A percentile compares a stretch with the other conserved stretches of the same genome.
phyloP scores from a whole-genome alignment of 352 stramenopile genomes.

The Globisporangium middletonii region DNA sequence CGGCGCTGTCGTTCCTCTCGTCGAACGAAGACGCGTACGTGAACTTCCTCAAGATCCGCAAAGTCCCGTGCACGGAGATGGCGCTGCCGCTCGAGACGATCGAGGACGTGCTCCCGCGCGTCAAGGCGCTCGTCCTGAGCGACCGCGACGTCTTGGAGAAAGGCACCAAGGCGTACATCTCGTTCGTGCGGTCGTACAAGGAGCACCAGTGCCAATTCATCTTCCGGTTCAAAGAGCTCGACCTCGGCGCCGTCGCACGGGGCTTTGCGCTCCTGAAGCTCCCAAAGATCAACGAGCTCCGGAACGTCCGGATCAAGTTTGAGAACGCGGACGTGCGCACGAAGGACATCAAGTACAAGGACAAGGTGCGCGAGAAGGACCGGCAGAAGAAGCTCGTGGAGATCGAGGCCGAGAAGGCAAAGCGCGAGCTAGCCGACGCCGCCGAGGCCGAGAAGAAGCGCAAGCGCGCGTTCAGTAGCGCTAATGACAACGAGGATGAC shows the following conservation, averaged over 20 bases:
- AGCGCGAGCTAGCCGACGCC: slow-evolving; percentile 43
- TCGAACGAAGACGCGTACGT: slow-evolving; percentile 96
- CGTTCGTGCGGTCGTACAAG: slow-evolving; percentile 98
- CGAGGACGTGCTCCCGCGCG: slow-evolving; percentile 81
- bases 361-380: slow-evolving; percentile 95
- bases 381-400: slow-evolving; percentile 92
- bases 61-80: slow-evolving; percentile 89
- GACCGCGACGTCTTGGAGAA: slow-evolving; percentile 98
- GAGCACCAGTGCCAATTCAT: slow-evolving; percentile 98
- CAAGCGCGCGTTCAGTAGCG: slow-evolving; percentile 37
- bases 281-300: slow-evolving; percentile 85
- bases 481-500: slow-evolving; percentile 24
- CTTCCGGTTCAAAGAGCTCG: slow-evolving; percentile 97
- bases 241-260: slow-evolving; percentile 90
- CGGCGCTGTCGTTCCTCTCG: slow-evolving; percentile 94
- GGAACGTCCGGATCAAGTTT: slow-evolving; percentile 83
- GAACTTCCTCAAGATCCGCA: slow-evolving; percentile 94
- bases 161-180: slow-evolving; percentile 98
- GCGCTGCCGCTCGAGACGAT: slow-evolving; percentile 51
- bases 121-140: slow-evolving; percentile 85
- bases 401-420: slow-evolving; percentile 69
- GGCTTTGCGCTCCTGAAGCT: slow-evolving; percentile 81
- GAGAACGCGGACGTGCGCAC: slow-evolving; percentile 84
- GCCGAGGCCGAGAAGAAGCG: slow-evolving; percentile 49
- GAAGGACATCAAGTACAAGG: slow-evolving; percentile 91